Evolutionary conservation across 1,284 basidiomycete species (phyloP).

Genomic region (Irpex sp.): DNA sequence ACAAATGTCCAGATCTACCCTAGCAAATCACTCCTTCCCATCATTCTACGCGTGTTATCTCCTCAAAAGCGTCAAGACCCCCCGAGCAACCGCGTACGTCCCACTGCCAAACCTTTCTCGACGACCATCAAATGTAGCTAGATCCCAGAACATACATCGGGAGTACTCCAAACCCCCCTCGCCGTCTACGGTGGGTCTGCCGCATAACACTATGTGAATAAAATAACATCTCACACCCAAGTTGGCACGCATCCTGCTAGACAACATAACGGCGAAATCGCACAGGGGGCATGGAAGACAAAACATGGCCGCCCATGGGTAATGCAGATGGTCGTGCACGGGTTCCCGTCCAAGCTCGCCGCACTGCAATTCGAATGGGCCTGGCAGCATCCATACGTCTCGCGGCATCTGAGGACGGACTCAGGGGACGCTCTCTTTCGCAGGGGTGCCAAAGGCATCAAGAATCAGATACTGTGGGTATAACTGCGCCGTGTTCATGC

Average conservation of each 20-base stretch:
- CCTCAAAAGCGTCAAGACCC: constrained; percentile 60
- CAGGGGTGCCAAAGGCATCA: constrained; percentile 16
- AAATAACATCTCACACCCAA: neutral
- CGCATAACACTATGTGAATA: neutral
- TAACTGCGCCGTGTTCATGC: no score
- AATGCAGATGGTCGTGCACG: constrained; percentile 86
- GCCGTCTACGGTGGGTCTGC: constrained; percentile 50
- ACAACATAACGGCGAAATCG: constrained; percentile 83
- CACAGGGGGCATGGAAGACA: constrained; percentile 75
- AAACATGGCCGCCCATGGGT: constrained; percentile 73
- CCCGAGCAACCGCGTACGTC: constrained; percentile 53
- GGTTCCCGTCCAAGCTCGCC: constrained; percentile 81
- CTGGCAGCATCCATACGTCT: constrained; percentile 73
- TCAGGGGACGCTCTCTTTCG: constrained; percentile 35
- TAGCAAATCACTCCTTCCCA: constrained; percentile 58
- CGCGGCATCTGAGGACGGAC: constrained; percentile 49
- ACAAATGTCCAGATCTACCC: constrained; percentile 28
- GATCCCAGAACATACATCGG: constrained; percentile 65
- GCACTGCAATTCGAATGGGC: constrained; percentile 92
- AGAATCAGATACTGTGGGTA: constrained; percentile 42
- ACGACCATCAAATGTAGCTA: no score
- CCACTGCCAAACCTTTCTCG: neutral
- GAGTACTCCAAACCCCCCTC: constrained; percentile 76
- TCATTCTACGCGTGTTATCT: constrained; percentile 88
- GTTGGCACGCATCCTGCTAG: constrained; percentile 24